phyloP scores from a whole-genome alignment of 345 rosid genomes.

The Ceriops zippeliana region DNA sequence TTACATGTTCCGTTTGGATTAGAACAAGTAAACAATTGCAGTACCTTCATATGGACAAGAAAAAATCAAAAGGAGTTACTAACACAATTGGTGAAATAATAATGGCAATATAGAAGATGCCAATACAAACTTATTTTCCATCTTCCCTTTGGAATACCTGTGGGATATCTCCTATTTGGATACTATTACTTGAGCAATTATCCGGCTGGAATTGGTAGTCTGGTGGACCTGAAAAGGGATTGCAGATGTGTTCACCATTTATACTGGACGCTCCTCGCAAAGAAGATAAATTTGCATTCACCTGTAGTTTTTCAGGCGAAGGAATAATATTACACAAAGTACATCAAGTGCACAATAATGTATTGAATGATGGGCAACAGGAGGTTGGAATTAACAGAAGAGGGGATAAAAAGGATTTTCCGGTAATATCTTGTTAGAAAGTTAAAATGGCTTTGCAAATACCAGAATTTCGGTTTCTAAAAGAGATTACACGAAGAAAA shows the following conservation, averaged over 20 bases:
- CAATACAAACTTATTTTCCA: too few species aligned
- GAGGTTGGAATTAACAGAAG: too few species aligned
- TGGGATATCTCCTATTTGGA: constrained; percentile 52
- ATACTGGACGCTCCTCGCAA: constrained; percentile 22
- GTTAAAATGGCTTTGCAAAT: too few species aligned
- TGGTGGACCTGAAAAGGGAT: constrained; percentile 68
- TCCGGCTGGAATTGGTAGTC: constrained; percentile 40
- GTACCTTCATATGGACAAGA: constrained; percentile 16
- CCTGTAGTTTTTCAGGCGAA: constrained; percentile 25
- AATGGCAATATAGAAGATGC: too few species aligned
- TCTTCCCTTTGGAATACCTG: constrained; percentile 25
- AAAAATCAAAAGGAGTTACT: neutral
- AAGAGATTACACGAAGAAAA: too few species aligned
- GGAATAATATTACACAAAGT: neutral
- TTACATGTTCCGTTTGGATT: constrained; percentile 39
- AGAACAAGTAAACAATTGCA: constrained; percentile 42
- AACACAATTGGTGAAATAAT: too few species aligned
- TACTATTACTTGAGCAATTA: constrained; percentile 47
- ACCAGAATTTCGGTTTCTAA: too few species aligned
- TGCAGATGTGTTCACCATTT: constrained; percentile 40
- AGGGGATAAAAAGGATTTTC: too few species aligned
- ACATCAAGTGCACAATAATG: too few species aligned
- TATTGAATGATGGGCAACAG: too few species aligned
- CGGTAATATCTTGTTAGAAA: too few species aligned
- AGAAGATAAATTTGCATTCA: constrained; percentile 50